Evolutionary conservation across 371 early-diverging fungal species (phyloP), one percentile per base, ranked within the genome.

Genomic region (Rhizopus sp.): DNA sequence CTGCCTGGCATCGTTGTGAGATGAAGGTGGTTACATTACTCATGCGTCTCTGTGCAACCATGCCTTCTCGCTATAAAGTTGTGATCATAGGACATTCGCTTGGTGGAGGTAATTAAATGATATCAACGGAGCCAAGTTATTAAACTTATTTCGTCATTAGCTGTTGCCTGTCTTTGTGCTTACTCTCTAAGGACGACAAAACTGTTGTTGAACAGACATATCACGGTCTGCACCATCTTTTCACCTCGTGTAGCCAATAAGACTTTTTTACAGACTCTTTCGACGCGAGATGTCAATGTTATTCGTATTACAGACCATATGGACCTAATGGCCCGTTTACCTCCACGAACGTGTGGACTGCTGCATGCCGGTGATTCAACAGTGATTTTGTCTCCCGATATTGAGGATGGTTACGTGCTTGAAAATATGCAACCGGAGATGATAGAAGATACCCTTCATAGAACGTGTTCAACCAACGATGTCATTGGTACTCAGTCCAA

Each of bases 121-220:
- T 10, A 32, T 35, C 7, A 2, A 15, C 23, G 31, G 29, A 16
- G n/a, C 16, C 10, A 38, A 38, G n/a, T 49, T 12, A 30, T 41
- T 40, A n/a, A n/a, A n/a, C 23, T 39, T 5, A 30, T 34, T 35
- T 1, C 32, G 10, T 42, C 6, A 23, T 33, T 61, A 75, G 75
- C 72, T 38, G 69, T 69, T 17, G 75, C 72, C 7, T 63, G 72
- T 34, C 52, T 75, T 17, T 75, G 75, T 57, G 72, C 75, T 53
- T 75, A 60, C 9, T 71, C 75, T 4, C 41, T 75, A n/a, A 59
- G 67, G 31, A 69, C 66, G 3, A 75, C 72, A 0, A 55, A 62
- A 34, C 48, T 75, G 32, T 58, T 74, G 6, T 55, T 60, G 29
- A 56, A 71, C 45, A 59, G 75, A 39, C 15, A 44, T 0, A 69